These are phyloP conservation scores for Primulina tabacum DNA, from an alignment of 257 asterid genomes.

Conservation along the genomic window DNA sequence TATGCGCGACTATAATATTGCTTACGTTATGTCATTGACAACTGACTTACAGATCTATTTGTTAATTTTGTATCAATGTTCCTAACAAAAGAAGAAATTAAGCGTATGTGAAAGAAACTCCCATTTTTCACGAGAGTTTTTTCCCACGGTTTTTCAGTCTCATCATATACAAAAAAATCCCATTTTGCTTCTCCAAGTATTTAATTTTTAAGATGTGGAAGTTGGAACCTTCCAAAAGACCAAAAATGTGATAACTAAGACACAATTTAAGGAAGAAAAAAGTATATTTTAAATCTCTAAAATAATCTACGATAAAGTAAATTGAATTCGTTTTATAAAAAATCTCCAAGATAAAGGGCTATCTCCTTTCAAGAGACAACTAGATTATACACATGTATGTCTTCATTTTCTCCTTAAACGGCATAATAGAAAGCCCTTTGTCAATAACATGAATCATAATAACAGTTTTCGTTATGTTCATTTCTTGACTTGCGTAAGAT, in stretches of 20 bases:
- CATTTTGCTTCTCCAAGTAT: not conserved
- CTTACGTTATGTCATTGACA: not conserved
- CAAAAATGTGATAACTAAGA: not conserved
- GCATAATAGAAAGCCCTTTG: conserved; percentile 6
- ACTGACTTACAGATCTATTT: not conserved
- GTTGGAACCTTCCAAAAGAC: not conserved
- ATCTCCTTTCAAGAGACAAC: not conserved
- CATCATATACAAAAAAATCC: no score
- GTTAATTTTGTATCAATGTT: not conserved
- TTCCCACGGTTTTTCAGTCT: not conserved
- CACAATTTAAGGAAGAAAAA: not conserved
- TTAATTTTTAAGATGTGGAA: not conserved
- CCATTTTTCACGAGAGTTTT: no score
- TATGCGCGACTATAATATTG: not conserved
- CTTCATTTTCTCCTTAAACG: not conserved
- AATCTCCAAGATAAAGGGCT: not conserved
- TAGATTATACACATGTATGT: not conserved
- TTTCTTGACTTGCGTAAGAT: not conserved
- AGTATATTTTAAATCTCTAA: not conserved
- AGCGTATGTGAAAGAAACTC: not conserved
- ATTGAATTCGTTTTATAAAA: not conserved
- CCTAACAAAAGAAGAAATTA: not conserved
- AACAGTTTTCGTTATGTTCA: not conserved
- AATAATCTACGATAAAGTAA: conserved; percentile 4
- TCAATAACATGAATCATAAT: conserved; percentile 21